Conservation (phyloP, 257 asterid species). For the Craterostigma plantagineum region DNA sequence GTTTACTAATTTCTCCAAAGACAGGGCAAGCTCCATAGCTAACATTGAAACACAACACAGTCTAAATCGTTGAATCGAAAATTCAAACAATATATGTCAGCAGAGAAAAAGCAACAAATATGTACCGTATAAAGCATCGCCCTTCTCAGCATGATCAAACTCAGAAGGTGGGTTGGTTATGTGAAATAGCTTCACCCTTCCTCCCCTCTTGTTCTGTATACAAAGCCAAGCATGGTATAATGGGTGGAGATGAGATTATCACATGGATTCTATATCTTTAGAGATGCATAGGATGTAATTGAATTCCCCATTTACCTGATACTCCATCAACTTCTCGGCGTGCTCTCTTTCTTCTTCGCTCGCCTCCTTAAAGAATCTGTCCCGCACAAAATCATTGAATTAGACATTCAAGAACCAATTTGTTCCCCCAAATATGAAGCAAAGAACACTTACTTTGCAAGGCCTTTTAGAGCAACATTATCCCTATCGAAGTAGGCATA, state of each 20-base stretch:
- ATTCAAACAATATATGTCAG: background rate
- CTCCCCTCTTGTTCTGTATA: constrained; percentile 59
- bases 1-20: constrained; percentile 10
- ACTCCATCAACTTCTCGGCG: constrained; percentile 73
- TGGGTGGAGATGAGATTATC: background rate
- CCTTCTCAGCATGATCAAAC: constrained; percentile 60
- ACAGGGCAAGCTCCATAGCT: constrained; percentile 10
- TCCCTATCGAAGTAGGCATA: constrained; percentile 70
- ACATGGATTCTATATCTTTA: background rate
- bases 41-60: background rate
- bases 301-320: constrained; percentile 34
- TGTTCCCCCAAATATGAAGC: background rate
- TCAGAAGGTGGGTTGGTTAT: constrained; percentile 41
- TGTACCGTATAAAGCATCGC: constrained; percentile 65
- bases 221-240: no score
- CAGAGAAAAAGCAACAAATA: background rate
- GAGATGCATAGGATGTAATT: background rate
- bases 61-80: background rate
- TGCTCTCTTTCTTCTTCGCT: constrained; percentile 79
- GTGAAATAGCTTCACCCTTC: constrained; percentile 47
- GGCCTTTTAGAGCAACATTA: constrained; percentile 70
- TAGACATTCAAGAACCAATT: background rate
- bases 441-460: constrained; percentile 42
- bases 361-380: constrained; percentile 68
- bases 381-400: background rate